Percentiles rank a stretch among this genome's conserved stretches.
Evolutionary conservation across 1,284 basidiomycete genomes (phyloP).

Genomic region (Boletus sp.): DNA sequence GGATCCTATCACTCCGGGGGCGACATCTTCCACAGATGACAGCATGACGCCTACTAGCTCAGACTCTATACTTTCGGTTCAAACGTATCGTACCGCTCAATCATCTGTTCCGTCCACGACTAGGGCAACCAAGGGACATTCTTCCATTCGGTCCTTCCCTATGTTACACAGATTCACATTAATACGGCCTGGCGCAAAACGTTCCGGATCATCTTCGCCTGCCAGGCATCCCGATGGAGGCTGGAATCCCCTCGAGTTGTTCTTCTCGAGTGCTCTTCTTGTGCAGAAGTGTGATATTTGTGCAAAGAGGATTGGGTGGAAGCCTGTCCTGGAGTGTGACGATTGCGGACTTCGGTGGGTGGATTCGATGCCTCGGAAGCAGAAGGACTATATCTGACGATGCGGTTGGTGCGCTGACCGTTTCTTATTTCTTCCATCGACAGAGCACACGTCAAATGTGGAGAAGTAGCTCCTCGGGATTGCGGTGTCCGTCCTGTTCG

Average conservation of each 20-base stretch:
- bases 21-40: conserved; percentile 30
- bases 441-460: conserved; percentile 80
- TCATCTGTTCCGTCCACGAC: conserved; percentile 55
- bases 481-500: conserved; percentile 55
- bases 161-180: conserved; percentile 83
- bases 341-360: conserved; percentile 53
- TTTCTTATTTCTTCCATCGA: conserved; percentile 15
- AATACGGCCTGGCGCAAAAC: conserved; percentile 70
- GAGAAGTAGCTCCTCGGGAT: conserved; percentile 72
- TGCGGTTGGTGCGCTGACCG: conserved; percentile 2
- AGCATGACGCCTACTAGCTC: conserved; percentile 24
- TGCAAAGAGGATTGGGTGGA: conserved; percentile 77
- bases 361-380: conserved; percentile 17
- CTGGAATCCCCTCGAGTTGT: conserved; percentile 75
- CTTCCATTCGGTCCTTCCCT: conserved; percentile 51
- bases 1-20: conserved; percentile 32
- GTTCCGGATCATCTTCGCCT: conserved; percentile 31
- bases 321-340: conserved; percentile 82
- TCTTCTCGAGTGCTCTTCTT: conserved; percentile 66
- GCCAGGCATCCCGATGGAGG: conserved; percentile 36
- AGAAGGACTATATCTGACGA: conserved; percentile 19
- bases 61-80: conserved; percentile 55
- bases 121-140: conserved; percentile 69
- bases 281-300: conserved; percentile 81
- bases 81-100: conserved; percentile 65